Percentiles rank a stretch among this genome's conserved stretches.
Conservation (phyloP, 2,329 filamentous ascomycete species). For the Pleurostoma richardsiae region DNA sequence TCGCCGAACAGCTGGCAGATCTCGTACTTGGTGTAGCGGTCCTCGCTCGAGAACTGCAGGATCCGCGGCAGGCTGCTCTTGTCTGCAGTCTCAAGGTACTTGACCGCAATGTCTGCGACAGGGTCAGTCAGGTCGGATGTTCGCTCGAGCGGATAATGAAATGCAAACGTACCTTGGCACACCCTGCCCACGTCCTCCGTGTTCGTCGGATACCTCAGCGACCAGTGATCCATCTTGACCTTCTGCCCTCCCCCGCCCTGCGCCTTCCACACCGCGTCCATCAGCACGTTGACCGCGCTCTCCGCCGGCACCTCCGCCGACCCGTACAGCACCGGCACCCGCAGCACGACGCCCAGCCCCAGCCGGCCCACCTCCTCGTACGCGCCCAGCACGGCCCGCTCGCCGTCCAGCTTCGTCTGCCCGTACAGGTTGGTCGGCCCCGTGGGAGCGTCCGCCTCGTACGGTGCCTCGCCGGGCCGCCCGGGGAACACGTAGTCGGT, state of each 20-base stretch:
- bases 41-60: conserved; percentile 83
- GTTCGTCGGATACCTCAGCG: conserved; percentile 79
- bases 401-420: conserved; percentile 56
- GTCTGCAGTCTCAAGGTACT: conserved; percentile 53
- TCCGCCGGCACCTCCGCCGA: conserved; percentile 65
- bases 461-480: conserved; percentile 74
- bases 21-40: conserved; percentile 83
- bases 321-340: conserved; percentile 83
- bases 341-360: conserved; percentile 62
- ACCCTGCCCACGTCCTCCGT: conserved; percentile 82
- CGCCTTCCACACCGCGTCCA: conserved; percentile 71
- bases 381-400: conserved; percentile 60
- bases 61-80: conserved; percentile 57
- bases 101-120: conserved; percentile 58
- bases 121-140: conserved; percentile 4
- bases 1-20: conserved; percentile 76
- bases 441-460: conserved; percentile 59
- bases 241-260: conserved; percentile 53
- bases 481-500: conserved; percentile 80
- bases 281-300: conserved; percentile 76
- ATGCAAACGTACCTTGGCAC: conserved; percentile 50
- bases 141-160: conserved; percentile 4
- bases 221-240: conserved; percentile 82
- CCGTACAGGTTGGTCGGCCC: conserved; percentile 73
- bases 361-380: conserved; percentile 41